Base-by-base conservation (phyloP, 2,329 filamentous ascomycete species). In the Sclerotinia subarctica region DNA sequence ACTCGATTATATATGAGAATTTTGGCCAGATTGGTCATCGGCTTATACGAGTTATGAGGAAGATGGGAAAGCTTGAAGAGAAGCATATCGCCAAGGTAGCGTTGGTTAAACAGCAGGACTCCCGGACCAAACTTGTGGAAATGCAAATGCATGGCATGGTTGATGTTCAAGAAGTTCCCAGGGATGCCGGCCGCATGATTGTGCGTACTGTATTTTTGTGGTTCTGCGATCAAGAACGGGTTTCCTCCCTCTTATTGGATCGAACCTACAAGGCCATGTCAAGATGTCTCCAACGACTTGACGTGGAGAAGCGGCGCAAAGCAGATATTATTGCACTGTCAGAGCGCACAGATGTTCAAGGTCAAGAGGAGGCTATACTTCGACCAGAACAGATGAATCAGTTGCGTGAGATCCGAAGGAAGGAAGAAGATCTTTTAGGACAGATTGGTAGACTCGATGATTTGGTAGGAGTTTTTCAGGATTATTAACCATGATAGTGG, bases 31-130 rank as follows among this genome's bases (percentile, higher is more conserved):
- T 90, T 58, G 93, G 93, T 0, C 85, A 94, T 24, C 91, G 94
- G 11, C 83, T 99, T n/a, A 86, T 93, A 26, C 90, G 93, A 26
- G 93, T 98, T 67, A 84, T 99, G 26, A 86, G 90, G 51, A 89
- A 91, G 69, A 93, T 94, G 76, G 95, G 95, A 65, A 97, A 95
- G 76, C 83, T 98, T n/a, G 94, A 98, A 73, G 95, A 99, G 79
- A 96, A 96, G 79, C 89, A 91, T 70, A 84, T 97, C 17, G 90
- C 91, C 49, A 88, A 89, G 62, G 84, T 93, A 67, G 91, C 91
- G 65, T 86, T 99, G 70, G 90, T 97, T 82, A 90, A 90, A 68
- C 92, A 94, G 74, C 88, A 90, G 68, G 92, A 97, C 65, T 87
- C 98, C 32, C 92, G 95, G 58, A 88, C 90, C 68, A 90, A 93